Evolutionary conservation across 2,329 filamentous ascomycete species (phyloP), one percentile per base, ranked within the genome.

Genomic region (Fusarium tuaranense): DNA sequence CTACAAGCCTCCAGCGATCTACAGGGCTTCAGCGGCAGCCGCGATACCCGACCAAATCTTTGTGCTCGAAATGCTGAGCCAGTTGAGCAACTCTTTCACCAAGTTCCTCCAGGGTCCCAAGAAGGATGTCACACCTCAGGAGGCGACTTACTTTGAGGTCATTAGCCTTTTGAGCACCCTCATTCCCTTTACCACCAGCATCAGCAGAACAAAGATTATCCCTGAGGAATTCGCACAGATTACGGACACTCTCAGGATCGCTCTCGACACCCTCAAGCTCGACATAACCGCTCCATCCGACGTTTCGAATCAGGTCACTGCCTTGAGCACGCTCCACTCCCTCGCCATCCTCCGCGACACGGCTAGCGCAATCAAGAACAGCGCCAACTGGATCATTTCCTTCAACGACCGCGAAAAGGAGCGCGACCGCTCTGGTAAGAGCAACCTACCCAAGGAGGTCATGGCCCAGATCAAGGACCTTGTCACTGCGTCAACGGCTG

Each of bases 1-100:
- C 27, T 87, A 86, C 77, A 87, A 86, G 62, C 83, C 87, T 2
- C 85, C 87, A 0, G 83, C 87, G 3, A 84, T 86, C 8, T 88
- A 88, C 81, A 90, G 90, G 74, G 86, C 85, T 32, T 73, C 83
- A 0, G 72, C 79, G 4, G 82, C 85, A 1, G 80, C 82, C 0
- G 80, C 83, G 0, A 78, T 81, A 10, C 75, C 82, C 2, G 88
- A 90, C 46, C 83, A 85, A 46, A 80, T 82, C 3, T 88, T 86
- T 63, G 81, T 87, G 1, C 67, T 83, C 0, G 85, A 88, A 65
- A 83, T 81, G 1, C 80, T 88, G 16, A 74, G 78, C 2, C 82
- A 82, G n/a, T 77, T 89, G 2, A 81, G 83, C 69, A 84, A 85
- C 68, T 85, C 86, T 0, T 78, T 88, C 5, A 78, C 80, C 9